Base-by-base conservation (phyloP, 371 early-diverging fungal genomes). In the Rhizopus stolonifer region DNA sequence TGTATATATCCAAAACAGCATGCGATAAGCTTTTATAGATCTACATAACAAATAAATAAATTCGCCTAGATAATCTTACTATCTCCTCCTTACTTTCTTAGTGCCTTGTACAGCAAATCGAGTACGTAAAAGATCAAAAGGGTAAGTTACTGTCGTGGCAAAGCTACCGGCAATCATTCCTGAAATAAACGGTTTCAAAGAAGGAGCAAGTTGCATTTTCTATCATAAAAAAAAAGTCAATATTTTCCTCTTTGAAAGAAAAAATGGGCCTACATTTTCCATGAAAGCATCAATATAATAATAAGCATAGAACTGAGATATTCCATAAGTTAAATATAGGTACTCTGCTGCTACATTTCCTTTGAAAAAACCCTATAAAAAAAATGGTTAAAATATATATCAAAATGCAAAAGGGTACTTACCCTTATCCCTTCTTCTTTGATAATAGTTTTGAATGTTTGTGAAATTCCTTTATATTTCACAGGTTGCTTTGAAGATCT, bases 321-420 rank as follows among this genome's bases (percentile, higher is more conserved):
- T 91, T 25, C 94, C 92, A 60, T 96, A 98, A 0, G 88, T 73
- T 39, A 95, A 59, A 66, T 96, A 96, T 5, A 96, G 79, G 54
- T 89, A 91, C 62, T 89, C 92, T 2, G 96, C 98, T 2, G 93
- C 80, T 68, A 90, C 65, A 52, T 98, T 98, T 39, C 98, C 98
- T 61, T 96, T 96, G 85, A 92, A 98, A 11, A 94, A 72, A 4
- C 88, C 95, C 83, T 90, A 43, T 46, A 18, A 15, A 34, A 7
- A 7, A 36, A 11, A 36, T 36, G 4, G n/a, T 15, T 15, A 29
- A 29, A 29, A n/a, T n/a, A 29, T 29, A 29, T 29, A 36, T 36
- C 14, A 36, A 5, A n/a, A n/a, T n/a, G n/a, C n/a, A n/a, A n/a
- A n/a, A n/a, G n/a, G n/a, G n/a, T n/a, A n/a, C 58, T 60, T 73